Conservation (phyloP, 345 rosid genomes). For the Eucalyptus guilfoylei region DNA sequence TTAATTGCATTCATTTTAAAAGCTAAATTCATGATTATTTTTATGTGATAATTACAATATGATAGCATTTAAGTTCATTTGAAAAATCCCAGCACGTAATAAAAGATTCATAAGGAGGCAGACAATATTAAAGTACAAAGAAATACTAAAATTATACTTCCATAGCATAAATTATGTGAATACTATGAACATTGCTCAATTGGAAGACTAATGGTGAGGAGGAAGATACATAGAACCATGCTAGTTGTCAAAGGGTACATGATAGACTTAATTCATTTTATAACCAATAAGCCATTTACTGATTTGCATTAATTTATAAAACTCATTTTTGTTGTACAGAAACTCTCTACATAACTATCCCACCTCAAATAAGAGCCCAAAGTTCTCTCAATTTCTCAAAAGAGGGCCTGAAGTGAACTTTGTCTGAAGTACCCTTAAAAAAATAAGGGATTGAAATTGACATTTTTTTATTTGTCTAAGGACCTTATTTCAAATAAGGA, state of each 20-base stretch:
- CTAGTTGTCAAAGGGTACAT: not conserved
- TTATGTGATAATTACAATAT: not conserved
- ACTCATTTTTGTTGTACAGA: not conserved
- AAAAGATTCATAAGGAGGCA: not conserved
- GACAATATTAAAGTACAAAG: not conserved
- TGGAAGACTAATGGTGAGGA: not conserved
- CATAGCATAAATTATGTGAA: not conserved
- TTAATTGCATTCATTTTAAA: not conserved
- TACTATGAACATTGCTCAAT: not conserved
- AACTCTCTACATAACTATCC: not conserved
- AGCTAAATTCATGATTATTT: not conserved
- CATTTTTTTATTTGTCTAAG: too few relatives aligned
- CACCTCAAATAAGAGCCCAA: not conserved
- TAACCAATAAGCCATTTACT: not conserved
- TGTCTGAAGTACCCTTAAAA: too few relatives aligned
- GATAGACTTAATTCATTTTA: not conserved
- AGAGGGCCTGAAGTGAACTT: too few relatives aligned
- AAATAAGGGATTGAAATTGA: too few relatives aligned
- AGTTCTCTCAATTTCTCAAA: too few relatives aligned
- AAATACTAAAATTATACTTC: not conserved
- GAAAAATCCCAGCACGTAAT: not conserved
- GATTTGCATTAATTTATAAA: not conserved
- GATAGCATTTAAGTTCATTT: not conserved
- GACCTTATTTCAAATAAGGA: too few relatives aligned
- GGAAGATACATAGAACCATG: not conserved